Base-by-base conservation (phyloP, 2,329 filamentous ascomycete genomes). In the Apiospora phragmitis region DNA sequence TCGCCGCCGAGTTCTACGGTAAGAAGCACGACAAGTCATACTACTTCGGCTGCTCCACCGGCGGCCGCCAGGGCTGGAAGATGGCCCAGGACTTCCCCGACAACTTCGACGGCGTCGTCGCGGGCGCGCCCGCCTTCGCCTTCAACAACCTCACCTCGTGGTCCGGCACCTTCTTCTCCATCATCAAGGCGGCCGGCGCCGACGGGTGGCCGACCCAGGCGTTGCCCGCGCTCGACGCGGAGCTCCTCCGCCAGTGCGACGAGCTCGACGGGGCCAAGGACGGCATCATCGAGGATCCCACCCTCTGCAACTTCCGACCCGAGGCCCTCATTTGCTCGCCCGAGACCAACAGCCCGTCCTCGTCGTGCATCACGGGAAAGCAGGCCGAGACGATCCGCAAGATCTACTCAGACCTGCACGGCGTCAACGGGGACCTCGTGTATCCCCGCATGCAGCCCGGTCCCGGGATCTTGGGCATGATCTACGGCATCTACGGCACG, bases 41-140 rank as follows among this genome's bases (percentile, higher is more conserved):
- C 77, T 90, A 86, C 72, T 75, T 85, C 2, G 89, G 89, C 9
- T 91, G 89, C 75, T 90, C 87, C 0, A 85, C 87, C 0, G 89
- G 90, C 8, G 89, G 89, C 0, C 82, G 89, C 0, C 87, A 91
- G 79, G 89, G 87, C 4, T 79, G 89, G 43, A 87, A 86, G 69
- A 83, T 85, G 8, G 84, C 86, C 0, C 84, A 90, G 73, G 75
- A 79, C 18, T 89, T 84, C 71, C 87, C 89, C 0, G 80, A 85
- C 0, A 87, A 90, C 71, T 90, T 89, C 68, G 87, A 91, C 68
- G 88, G 88, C 26, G 83, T 89, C 29, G 78, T 90, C 1, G 87
- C 86, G 2, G 85, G 86, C 3, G 76, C 77, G n/a, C 80, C 82
- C 6, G 86, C 86, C 9, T 72, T 81, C 4, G 77, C 80, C 70